phyloP scores from a whole-genome alignment of 1,139 yeast genomes.

The Yamadazyma kanchanaburiensis region DNA sequence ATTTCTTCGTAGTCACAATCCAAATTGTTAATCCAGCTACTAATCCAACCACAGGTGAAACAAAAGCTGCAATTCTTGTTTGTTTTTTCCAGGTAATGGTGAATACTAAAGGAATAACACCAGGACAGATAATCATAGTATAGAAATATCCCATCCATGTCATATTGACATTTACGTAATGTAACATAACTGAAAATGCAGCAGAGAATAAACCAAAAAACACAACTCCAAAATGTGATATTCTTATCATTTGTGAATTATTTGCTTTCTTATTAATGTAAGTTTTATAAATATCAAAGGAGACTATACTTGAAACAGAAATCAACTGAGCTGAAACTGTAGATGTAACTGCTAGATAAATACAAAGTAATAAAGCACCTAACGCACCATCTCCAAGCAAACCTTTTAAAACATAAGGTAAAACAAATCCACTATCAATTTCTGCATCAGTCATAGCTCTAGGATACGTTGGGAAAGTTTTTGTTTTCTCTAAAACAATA shows the following conservation, averaged over 20 bases:
- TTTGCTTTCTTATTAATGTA: conserved; percentile 24
- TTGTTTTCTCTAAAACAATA: conserved; percentile 21
- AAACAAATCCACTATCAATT: conserved; percentile 24
- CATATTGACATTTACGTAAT: conserved; percentile 27
- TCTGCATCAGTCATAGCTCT: conserved; percentile 22
- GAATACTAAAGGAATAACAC: conserved; percentile 30
- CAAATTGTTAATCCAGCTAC: conserved; percentile 21
- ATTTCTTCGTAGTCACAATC: conserved; percentile 23
- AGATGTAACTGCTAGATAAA: conserved; percentile 30
- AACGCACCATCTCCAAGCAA: conserved; percentile 25
- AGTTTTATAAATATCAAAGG: conserved; percentile 29
- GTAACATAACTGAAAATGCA: conserved; percentile 28
- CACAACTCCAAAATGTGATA: conserved; percentile 26
- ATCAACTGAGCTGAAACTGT: conserved; percentile 31
- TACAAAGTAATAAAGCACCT: conserved; percentile 24
- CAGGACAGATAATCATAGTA: conserved; percentile 34
- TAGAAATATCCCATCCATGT: conserved; percentile 35
- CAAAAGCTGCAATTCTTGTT: conserved; percentile 22
- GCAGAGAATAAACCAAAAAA: conserved; percentile 28
- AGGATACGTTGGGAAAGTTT: conserved; percentile 28
- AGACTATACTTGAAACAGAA: conserved; percentile 26
- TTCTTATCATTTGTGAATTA: conserved; percentile 23
- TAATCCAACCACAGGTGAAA: conserved; percentile 24
- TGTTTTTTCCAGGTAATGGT: conserved; percentile 33
- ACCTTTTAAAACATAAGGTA: conserved; percentile 25